Evolutionary conservation across 2,329 filamentous ascomycete genomes (phyloP), one percentile per base, ranked within the genome.

Genomic region (Colletotrichum karsti): DNA sequence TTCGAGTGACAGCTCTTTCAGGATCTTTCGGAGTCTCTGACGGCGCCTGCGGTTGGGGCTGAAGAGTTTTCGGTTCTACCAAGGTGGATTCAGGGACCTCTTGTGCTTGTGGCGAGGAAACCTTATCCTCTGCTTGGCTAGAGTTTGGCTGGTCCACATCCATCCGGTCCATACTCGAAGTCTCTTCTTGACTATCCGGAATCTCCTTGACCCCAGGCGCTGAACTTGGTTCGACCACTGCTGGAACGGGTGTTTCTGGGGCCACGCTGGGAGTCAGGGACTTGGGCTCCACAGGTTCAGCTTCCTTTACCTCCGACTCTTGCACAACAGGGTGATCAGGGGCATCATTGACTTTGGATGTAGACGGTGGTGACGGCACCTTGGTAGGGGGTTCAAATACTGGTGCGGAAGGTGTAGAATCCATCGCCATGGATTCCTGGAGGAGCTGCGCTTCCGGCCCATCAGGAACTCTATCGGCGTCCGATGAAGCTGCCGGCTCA

Each of bases 1-100:
- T 89, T 72, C 91, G 82, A 1, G 91, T 93, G 10, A 90, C 91
- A 81, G 91, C 91, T 30, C 90, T 85, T 72, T 82, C 79, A 4
- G 72, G 66, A 9, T 73, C 74, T 18, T 72, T 72, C 2, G 74
- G 60, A 2, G 61, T 65, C 12, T 78, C 74, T 26, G 55, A 60
- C 70, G 72, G 57, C 30, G 62, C 24, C 24, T 71, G 69, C 28
- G 66, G 56, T 41, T 67, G 71, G 37, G 68, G 58, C 54, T 75
- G 61, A 6, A 69, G 50, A n/a, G 67, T 51, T 18, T 63, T 26
- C 7, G 24, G n/a, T 18, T 51, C 44, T 48, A 24, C 55, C 22
- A 35, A 26, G 7, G 12, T 50, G 26, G 48, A 39, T 26, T 63
- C 35, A 20, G 30, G 48, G 15, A n/a, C 24, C 15, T 64, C 48